Conservation (phyloP, 75 land plant genomes). For the Pseudotsuga menziesii region DNA sequence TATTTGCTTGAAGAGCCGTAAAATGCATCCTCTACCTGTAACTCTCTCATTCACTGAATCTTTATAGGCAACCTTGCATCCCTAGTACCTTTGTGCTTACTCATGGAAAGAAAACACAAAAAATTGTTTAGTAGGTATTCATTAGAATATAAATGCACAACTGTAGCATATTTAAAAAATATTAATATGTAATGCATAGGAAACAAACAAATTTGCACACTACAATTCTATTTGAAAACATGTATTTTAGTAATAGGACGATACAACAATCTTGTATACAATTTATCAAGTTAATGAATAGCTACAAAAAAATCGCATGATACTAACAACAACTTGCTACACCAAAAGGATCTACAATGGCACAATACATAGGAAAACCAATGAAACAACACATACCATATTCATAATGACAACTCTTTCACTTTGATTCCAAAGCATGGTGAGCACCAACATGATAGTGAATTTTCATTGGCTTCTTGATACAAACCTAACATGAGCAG, state of each 20-base stretch:
- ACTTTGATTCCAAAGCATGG: slow-evolving; percentile 77
- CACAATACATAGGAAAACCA: too few relatives aligned
- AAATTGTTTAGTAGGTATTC: background rate
- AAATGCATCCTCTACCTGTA: too few relatives aligned
- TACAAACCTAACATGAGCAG: too few relatives aligned
- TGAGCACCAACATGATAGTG: slow-evolving; percentile 82
- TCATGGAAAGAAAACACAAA: slow-evolving; percentile 14
- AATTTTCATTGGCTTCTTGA: slow-evolving; percentile 79
- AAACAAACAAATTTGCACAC: background rate
- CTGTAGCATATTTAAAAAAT: background rate
- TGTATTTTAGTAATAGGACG: background rate
- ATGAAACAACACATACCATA: slow-evolving; percentile 38
- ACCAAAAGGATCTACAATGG: too few relatives aligned
- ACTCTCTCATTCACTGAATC: slow-evolving; percentile 74
- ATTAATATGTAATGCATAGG: too few relatives aligned
- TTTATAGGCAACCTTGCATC: slow-evolving; percentile 92
- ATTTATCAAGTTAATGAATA: too few relatives aligned
- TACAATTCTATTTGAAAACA: background rate
- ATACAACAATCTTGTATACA: background rate
- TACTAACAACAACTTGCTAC: too few relatives aligned
- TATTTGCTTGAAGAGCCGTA: too few relatives aligned
- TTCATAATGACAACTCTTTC: slow-evolving; percentile 88
- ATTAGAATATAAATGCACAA: background rate
- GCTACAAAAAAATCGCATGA: too few relatives aligned
- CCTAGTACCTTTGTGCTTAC: slow-evolving; percentile 89